These are phyloP conservation scores for Paulownia fortunei DNA, from an alignment of 257 asterid genomes.

Conservation along the genomic window DNA sequence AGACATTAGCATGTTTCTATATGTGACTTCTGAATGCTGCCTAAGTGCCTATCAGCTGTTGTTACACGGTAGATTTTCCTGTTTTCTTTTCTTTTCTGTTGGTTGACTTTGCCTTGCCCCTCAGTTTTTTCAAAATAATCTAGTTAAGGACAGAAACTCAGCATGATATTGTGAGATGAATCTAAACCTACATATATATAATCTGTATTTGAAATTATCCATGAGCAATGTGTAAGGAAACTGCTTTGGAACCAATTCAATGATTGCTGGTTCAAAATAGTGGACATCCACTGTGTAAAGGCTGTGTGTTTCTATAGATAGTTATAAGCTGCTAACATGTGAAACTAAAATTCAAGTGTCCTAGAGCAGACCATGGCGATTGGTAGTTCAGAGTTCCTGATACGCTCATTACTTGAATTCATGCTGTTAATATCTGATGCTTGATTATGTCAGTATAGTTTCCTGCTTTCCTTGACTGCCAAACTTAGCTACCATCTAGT, in stretches of 20 bases:
- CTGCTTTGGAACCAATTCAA: neutral
- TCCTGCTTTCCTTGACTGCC: neutral
- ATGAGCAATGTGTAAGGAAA: neutral
- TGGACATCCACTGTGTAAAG: neutral
- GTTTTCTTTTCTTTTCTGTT: neutral
- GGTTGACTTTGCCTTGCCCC: neutral
- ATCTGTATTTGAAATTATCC: neutral
- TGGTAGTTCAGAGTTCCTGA: neutral
- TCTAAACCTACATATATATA: neutral
- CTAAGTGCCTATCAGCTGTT: neutral
- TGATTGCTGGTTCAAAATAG: neutral
- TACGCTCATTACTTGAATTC: neutral
- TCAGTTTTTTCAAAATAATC: neutral
- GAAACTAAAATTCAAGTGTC: neutral
- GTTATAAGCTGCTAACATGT: too few species aligned
- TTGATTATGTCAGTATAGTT: neutral
- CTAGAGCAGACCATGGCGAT: too few species aligned
- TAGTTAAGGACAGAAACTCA: neutral
- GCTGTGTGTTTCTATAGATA: neutral
- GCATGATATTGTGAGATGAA: neutral
- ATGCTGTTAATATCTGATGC: neutral
- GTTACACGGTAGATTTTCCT: neutral
- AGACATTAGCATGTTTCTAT: slow-evolving; percentile 22
- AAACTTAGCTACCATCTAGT: neutral
- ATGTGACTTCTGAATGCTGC: slow-evolving; percentile 17